phyloP scores from a whole-genome alignment of 179 eudicot genomes.

The Beta corolliflora region DNA sequence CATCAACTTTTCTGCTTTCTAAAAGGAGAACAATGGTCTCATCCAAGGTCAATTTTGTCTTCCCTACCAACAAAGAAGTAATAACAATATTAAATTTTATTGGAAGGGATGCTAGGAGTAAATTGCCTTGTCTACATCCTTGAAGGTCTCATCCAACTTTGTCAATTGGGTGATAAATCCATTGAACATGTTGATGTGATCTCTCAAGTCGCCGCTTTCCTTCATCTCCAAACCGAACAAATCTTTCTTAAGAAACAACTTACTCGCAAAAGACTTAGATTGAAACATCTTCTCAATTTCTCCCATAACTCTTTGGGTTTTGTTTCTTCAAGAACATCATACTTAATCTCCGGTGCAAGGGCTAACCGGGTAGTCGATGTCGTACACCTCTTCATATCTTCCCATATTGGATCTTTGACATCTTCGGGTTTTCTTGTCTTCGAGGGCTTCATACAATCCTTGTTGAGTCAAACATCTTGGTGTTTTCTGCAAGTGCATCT shows the following conservation, averaged over 20 bases:
- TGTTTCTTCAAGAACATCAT: background rate
- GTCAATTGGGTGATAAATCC: background rate
- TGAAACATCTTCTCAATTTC: background rate
- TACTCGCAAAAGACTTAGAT: background rate
- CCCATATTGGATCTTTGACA: background rate
- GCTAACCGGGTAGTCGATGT: background rate
- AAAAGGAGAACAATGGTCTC: background rate
- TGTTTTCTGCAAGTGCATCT: accelerated
- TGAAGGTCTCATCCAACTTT: background rate
- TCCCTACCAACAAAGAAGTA: background rate
- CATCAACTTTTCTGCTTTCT: too few species aligned
- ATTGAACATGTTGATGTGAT: too few species aligned
- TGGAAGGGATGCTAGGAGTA: background rate
- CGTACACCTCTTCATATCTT: background rate
- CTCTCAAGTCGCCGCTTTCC: background rate
- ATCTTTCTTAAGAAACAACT: background rate
- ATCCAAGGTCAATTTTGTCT: background rate
- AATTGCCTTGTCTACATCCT: background rate
- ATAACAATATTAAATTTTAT: background rate
- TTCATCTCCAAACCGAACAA: background rate
- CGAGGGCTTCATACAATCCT: background rate
- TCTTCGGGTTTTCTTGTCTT: background rate
- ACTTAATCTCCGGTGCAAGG: background rate
- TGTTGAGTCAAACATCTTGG: background rate
- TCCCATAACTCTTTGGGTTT: background rate